These are phyloP conservation scores for Rhazya stricta DNA, from an alignment of 257 asterid species.

Conservation along the genomic window DNA sequence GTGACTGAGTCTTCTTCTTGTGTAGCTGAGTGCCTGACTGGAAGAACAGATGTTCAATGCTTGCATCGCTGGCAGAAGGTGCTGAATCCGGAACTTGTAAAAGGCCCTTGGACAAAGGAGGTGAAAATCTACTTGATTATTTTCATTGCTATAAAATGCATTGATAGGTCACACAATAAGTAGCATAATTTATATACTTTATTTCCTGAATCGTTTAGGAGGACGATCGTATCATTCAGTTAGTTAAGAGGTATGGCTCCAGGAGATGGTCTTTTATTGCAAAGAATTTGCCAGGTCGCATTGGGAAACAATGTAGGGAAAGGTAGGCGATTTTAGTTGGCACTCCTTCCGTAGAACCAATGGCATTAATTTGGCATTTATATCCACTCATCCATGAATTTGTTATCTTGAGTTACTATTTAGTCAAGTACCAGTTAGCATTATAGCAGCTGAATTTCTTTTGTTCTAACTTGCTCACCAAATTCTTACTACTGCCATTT, in stretches of 20 bases:
- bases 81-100: conserved; percentile 70
- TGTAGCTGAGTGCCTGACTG: conserved; percentile 62
- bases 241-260: conserved; percentile 55
- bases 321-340: conserved; percentile 40
- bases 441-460: not conserved
- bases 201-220: conserved; percentile 43
- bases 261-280: conserved; percentile 74
- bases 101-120: conserved; percentile 88
- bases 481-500: not conserved
- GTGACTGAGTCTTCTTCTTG: conserved; percentile 18
- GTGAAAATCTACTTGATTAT: conserved; percentile 24
- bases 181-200: conserved; percentile 8
- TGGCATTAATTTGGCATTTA: not conserved
- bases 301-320: conserved; percentile 90
- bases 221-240: conserved; percentile 57
- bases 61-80: conserved; percentile 93
- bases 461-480: not conserved
- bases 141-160: conserved; percentile 6
- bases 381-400: not conserved
- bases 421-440: not conserved
- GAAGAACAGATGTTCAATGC: conserved; percentile 83
- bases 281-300: conserved; percentile 65
- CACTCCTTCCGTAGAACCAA: not conserved
- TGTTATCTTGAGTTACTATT: not conserved
- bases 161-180: conserved; percentile 4